Evolutionary conservation across 2,329 filamentous ascomycete genomes (phyloP), one percentile per base, ranked within the genome.

Genomic region (Trichoderma sp.): DNA sequence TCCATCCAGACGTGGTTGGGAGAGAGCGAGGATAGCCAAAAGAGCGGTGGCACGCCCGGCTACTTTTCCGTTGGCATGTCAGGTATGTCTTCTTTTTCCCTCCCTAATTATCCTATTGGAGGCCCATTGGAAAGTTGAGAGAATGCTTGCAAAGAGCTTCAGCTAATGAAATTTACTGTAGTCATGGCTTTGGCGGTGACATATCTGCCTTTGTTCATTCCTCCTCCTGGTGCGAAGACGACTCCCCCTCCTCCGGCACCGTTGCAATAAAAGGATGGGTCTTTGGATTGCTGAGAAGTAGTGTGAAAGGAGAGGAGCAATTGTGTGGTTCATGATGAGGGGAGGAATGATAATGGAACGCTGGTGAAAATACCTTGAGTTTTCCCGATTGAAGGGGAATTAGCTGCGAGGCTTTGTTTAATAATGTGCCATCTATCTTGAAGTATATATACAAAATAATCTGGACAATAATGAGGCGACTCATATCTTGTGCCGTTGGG

Each of bases 11-110:
- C 84, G 78, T 95, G 91, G 91, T 86, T 94, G 59, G 89, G 89
- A 72, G 91, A 94, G 85, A 91, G 89, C 75, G 86, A 89, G 75
- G 89, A 91, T 70, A 80, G 88, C 69, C 87, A 84, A 80, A 90
- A 88, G 79, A 89, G 82, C 70, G 81, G 88, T 31, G 82, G 85
- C 57, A 94, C 92, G 5, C 93, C 94, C 2, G 81, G 84, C 19
- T 84, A 85, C 75, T 90, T 96, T 80, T 89, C 89, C 68, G 89
- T 96, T 68, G 86, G 89, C 79, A 96, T 96, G 92, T 89, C 92
- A 24, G 76, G 91, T 93, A 84, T 75, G 89, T 37, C n/a, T 27
- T 16, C 16, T 21, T 24, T 11, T 49, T 21, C 40, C 8, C 27
- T 7, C 3, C 1, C 10, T 3, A 11, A 3, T 13, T 13, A 35